Evolutionary conservation across 495 filamentous ascomycete species (phyloP).

Genomic region (Podospora sp.): DNA sequence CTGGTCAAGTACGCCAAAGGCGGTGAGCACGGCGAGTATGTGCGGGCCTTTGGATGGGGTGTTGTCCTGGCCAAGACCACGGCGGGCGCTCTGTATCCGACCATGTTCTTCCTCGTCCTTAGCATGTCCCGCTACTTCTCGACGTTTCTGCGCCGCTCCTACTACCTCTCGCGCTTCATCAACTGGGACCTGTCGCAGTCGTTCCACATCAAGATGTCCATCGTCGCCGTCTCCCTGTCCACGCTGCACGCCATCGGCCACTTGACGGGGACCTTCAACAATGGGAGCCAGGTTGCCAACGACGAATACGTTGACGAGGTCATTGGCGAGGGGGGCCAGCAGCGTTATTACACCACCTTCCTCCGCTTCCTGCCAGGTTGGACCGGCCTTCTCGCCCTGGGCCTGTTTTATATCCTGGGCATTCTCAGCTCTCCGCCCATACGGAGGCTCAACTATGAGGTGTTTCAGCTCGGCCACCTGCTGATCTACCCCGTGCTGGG

Average conservation of each 20-base stretch:
- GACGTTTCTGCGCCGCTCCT: constrained; percentile 34
- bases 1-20: constrained; percentile 37
- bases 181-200: constrained; percentile 45
- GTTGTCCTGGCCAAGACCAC: constrained; percentile 41
- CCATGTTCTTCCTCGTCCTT: constrained; percentile 44
- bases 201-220: constrained; percentile 43
- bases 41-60: constrained; percentile 40
- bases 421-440: constrained; percentile 37
- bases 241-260: constrained; percentile 44
- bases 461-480: constrained; percentile 45
- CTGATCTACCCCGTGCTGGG: constrained; percentile 45
- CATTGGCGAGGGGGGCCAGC: constrained; percentile 24
- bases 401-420: constrained; percentile 37
- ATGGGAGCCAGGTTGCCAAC: constrained; percentile 30
- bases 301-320: constrained; percentile 29
- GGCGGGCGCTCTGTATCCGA: constrained; percentile 43
- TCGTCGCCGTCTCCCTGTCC: constrained; percentile 35
- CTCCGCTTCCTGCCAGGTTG: constrained; percentile 35
- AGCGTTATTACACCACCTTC: constrained; percentile 31
- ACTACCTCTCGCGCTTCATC: constrained; percentile 40
- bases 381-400: constrained; percentile 37
- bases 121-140: constrained; percentile 43
- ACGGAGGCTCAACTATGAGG: constrained; percentile 38
- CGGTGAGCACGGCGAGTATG: constrained; percentile 17
- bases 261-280: constrained; percentile 38